Evolutionary conservation across 2,329 filamentous ascomycete genomes (phyloP), one percentile per base, ranked within the genome.

Genomic region (Graphiopsis chlorocephala): DNA sequence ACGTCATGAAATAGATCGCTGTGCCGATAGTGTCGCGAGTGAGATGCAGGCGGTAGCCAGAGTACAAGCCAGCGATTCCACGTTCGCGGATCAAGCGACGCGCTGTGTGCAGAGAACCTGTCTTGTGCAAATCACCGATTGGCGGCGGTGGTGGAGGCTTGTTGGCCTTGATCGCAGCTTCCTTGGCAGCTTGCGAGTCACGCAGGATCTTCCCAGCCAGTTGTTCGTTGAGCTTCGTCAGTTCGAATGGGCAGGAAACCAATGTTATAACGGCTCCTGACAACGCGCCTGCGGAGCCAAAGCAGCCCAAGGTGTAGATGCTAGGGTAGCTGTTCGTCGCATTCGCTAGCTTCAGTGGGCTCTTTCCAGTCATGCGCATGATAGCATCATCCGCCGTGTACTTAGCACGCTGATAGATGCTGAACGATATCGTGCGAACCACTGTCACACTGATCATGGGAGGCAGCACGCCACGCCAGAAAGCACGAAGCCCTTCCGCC

Each of bases 221-320:
- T 76, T 96, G 92, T 17, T 92, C 91, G 75, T 90, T 93, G 65
- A 95, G 83, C 77, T 96, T 96, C n/a, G 91, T 93, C 76, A 96
- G 84, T 77, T 96, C 92, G 74, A 96, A 96, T 1, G 92, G 92
- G 73, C 92, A 96, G 70, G 92, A 91, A 71, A 95, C 86, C 59
- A 90, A 83, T 10, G 92, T 93, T 63, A 95, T 93, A 66, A 87
- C 85, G 25, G 90, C 92, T 64, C 92, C 92, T 59, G 92, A 90
- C 14, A 89, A 91, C 47, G 90, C 91, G 59, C 92, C 91, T 50
- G 91, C 90, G 12, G 88, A 85, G 26, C 89, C 90, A 78, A 93
- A 94, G 73, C 90, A 93, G 64, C 86, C 82, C 62, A 93, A 81
- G 0, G 91, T 92, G 72, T 89, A 88, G 11, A 91, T 70, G 53